Conservation (phyloP, 345 rosid species). For the Citrus medica region DNA sequence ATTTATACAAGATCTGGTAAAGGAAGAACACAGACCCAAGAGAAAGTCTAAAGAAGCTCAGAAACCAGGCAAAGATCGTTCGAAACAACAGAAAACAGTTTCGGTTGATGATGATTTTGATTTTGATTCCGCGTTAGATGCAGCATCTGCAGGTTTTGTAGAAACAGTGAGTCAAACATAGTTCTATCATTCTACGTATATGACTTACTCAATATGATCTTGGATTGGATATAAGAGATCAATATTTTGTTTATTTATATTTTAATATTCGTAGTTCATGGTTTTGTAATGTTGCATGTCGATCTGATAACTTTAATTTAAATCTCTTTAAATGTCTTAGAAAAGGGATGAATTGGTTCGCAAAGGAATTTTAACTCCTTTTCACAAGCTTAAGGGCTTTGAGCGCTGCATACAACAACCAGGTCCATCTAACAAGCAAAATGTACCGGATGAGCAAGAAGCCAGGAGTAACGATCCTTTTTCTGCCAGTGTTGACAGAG, state of each 20-base stretch:
- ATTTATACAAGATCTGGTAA: constrained; percentile 54
- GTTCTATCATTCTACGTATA: not conserved
- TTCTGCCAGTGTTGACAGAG: constrained; percentile 58
- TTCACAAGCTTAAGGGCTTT: constrained; percentile 88
- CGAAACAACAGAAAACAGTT: constrained; percentile 54
- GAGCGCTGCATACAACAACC: constrained; percentile 81
- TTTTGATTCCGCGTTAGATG: constrained; percentile 84
- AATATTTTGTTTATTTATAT: not conserved
- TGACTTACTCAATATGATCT: constrained; percentile 12
- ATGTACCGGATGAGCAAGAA: constrained; percentile 45
- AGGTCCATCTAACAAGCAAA: constrained; percentile 37
- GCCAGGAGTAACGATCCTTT: constrained; percentile 34
- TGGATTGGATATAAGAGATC: constrained; percentile 2
- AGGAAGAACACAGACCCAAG: constrained; percentile 51
- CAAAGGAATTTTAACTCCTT: constrained; percentile 94
- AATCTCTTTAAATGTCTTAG: constrained; percentile 34
- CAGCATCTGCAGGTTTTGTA: constrained; percentile 81
- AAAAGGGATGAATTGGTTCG: constrained; percentile 97
- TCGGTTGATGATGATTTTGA: constrained; percentile 70
- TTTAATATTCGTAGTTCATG: not conserved
- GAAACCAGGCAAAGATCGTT: constrained; percentile 38
- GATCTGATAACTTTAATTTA: constrained; percentile 24
- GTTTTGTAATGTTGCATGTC: not conserved
- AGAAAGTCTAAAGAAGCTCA: constrained; percentile 47
- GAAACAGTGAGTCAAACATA: constrained; percentile 65